Conservation (phyloP, 2,329 filamentous ascomycete genomes). For the Stagonosporopsis cucurbitacearum region DNA sequence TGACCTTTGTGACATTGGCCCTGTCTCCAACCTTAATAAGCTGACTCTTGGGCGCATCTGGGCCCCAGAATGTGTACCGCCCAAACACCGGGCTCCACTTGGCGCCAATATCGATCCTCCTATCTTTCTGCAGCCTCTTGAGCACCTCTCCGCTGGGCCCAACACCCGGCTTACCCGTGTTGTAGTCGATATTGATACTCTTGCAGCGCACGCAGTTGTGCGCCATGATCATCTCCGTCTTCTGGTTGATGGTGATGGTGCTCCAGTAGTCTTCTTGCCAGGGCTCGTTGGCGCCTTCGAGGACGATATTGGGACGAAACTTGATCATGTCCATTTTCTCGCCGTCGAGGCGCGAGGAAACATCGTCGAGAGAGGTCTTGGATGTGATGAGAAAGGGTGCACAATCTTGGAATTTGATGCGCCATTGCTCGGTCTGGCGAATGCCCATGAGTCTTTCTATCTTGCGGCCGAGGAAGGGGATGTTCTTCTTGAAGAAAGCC, state of each 20-base stretch:
- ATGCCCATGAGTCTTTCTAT: slow-evolving; percentile 41
- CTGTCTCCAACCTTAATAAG: slow-evolving; percentile 51
- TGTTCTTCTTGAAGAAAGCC: slow-evolving; percentile 21
- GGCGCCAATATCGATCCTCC: slow-evolving; percentile 53
- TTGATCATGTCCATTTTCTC: slow-evolving; percentile 54
- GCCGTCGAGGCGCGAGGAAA: slow-evolving; percentile 57
- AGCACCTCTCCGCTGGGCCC: slow-evolving; percentile 51
- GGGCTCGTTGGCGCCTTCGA: slow-evolving; percentile 48
- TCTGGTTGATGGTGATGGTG: slow-evolving; percentile 44
- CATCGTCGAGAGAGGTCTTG: slow-evolving; percentile 70
- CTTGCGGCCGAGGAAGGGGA: slow-evolving; percentile 20
- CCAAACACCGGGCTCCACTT: slow-evolving; percentile 59
- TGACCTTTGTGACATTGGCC: slow-evolving; percentile 50
- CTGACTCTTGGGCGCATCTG: slow-evolving; percentile 20
- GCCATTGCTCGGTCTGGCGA: slow-evolving; percentile 31
- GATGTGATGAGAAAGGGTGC: slow-evolving; percentile 78
- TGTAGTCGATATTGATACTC: slow-evolving; percentile 57
- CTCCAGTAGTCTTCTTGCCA: slow-evolving; percentile 59
- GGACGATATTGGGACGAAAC: slow-evolving; percentile 56
- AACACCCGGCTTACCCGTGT: slow-evolving; percentile 50
- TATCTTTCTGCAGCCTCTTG: slow-evolving; percentile 54
- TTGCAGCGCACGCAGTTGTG: slow-evolving; percentile 57
- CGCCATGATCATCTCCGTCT: slow-evolving; percentile 44
- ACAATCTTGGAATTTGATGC: slow-evolving; percentile 74
- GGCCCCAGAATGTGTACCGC: slow-evolving; percentile 52